Evolutionary conservation across 345 rosid genomes (phyloP).

Genomic region (Brassica juncea): DNA sequence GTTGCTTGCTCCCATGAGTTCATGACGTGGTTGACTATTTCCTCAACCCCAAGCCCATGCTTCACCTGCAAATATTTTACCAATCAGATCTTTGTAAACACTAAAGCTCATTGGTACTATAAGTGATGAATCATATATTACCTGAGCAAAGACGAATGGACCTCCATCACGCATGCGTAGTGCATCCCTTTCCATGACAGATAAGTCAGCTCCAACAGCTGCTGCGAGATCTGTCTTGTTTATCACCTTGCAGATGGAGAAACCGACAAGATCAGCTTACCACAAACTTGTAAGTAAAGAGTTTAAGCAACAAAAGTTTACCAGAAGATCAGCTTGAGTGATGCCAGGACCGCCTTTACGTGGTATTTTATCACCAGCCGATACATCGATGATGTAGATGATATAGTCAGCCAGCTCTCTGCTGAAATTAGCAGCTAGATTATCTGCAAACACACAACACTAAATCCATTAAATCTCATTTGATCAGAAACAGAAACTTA

Average conservation of each 20-base stretch:
- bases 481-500: not conserved
- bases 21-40: slow-evolving; percentile 70
- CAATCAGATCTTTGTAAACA: not conserved
- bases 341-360: slow-evolving; percentile 98
- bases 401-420: slow-evolving; percentile 94
- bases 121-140: slow-evolving; percentile 13
- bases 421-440: slow-evolving; percentile 94
- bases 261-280: slow-evolving; percentile 2
- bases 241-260: slow-evolving; percentile 61
- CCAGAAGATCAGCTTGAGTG: slow-evolving; percentile 96
- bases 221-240: slow-evolving; percentile 94
- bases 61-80: slow-evolving; percentile 53
- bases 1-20: slow-evolving; percentile 84
- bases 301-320: not conserved
- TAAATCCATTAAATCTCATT: not conserved
- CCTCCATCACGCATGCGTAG: slow-evolving; percentile 97
- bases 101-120: not conserved
- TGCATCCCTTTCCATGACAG: slow-evolving; percentile 87
- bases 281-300: not conserved
- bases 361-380: slow-evolving; percentile 93
- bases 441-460: slow-evolving; percentile 58
- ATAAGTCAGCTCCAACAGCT: slow-evolving; percentile 85
- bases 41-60: slow-evolving; percentile 78
- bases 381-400: slow-evolving; percentile 92
- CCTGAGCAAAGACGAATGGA: slow-evolving; percentile 94